phyloP scores from a whole-genome alignment of 371 early-diverging fungal genomes.

The Mycotypha africana region DNA sequence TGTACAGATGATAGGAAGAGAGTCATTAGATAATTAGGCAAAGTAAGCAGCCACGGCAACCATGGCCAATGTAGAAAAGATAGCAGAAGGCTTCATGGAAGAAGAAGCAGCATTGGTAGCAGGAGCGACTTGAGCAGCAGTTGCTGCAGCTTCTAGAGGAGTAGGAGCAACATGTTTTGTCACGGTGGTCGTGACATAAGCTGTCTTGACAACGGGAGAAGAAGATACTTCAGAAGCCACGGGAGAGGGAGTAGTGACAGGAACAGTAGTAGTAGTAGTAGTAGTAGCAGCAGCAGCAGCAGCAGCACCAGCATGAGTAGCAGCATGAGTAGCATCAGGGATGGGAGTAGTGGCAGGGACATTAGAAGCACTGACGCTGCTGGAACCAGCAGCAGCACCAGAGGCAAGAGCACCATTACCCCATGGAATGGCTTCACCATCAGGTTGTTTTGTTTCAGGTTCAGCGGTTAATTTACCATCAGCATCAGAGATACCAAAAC shows the following conservation, averaged over 20 bases:
- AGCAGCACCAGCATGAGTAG: not conserved
- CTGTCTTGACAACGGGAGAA: not conserved
- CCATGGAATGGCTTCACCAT: constrained; percentile 40
- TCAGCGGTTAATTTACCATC: constrained; percentile 17
- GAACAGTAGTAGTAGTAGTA: constrained; percentile 1
- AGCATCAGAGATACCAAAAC: constrained; percentile 31
- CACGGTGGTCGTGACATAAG: constrained; percentile 2
- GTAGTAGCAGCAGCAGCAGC: not conserved
- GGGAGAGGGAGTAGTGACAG: not conserved
- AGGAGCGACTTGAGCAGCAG: constrained; percentile 16
- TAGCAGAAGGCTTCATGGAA: too few species aligned
- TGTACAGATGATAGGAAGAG: too few species aligned
- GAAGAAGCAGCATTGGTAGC: too few species aligned
- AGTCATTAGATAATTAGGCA: too few species aligned
- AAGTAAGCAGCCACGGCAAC: too few species aligned
- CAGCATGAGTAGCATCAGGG: not conserved
- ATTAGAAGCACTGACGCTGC: not conserved
- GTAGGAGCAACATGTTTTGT: constrained; percentile 3
- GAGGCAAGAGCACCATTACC: constrained; percentile 28
- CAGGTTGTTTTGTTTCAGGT: constrained; percentile 19
- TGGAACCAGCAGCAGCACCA: not conserved
- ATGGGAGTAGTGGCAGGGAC: not conserved
- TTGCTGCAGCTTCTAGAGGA: constrained; percentile 8
- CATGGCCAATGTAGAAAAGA: too few species aligned
- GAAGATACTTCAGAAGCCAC: not conserved